Evolutionary conservation across 345 rosid species (phyloP), one percentile per base, ranked within the genome.

Genomic region (Lumnitzera littorea): DNA sequence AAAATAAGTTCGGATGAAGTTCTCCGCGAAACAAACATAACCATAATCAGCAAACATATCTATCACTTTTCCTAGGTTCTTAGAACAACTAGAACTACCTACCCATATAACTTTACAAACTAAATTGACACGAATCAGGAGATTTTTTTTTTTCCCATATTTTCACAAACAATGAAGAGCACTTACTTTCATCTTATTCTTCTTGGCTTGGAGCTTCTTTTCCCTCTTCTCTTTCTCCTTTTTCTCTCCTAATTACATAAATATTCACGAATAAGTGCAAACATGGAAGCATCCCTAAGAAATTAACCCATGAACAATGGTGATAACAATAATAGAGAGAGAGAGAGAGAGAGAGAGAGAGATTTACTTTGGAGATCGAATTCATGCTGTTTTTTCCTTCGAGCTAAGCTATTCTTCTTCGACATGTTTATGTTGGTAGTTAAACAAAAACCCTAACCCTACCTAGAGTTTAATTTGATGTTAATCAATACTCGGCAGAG

Each of bases 181-280:
- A 53, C 62, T 56, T 41, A 87, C 99, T 83, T 95, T 91, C 99
- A 95, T 95, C 82, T 90, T 88, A 62, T 79, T 91, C 75, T 86
- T 88, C 87, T 86, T 91, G 0, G 85, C 75, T 47, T 83, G 84
- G 70, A 88, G 96, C 84, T 87, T 88, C 81, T 75, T 78, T 20
- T 56, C 80, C 62, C 61, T 72, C 80, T 82, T 88, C 17, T 86
- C 91, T 24, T 72, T 85, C 77, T 78, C 69, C 61, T 77, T 83
- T 72, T 87, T 91, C 85, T 91, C 99, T 54, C 86, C 96, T 95
- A 53, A 23, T 55, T 62, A 11, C 50, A 58, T 65, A 67, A 55
- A 56, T 65, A 62, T 46, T 23, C 55, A 46, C 53, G 54, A 46
- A 29, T n/a, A 9, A 47, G 16, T 13, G 50, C 24, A 25, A 13